A percentile compares a stretch with the other conserved stretches of the same genome.
Evolutionary conservation across 768 basidiomycete species (phyloP).

Genomic region (Leccinum subtestaceum): DNA sequence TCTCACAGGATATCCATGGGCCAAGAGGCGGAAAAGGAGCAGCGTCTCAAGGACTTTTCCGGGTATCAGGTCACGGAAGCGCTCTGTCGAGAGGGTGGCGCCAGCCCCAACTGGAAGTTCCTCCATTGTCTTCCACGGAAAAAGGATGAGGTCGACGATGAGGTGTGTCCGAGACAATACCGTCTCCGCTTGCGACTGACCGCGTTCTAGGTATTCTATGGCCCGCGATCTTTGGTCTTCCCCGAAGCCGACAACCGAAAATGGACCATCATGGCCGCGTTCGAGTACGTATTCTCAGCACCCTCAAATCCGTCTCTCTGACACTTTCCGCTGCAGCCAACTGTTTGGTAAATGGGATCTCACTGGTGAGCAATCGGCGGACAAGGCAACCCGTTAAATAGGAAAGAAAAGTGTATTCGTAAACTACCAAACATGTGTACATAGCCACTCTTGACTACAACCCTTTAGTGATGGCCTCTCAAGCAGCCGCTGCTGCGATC

Average conservation of each 20-base stretch:
- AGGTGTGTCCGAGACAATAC: constrained; percentile 44
- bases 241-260: constrained; percentile 95
- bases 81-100: constrained; percentile 76
- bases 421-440: background rate
- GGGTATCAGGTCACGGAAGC: constrained; percentile 95
- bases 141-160: constrained; percentile 90
- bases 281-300: constrained; percentile 74
- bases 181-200: background rate
- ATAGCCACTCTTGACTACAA: constrained; percentile 6
- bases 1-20: constrained; percentile 93
- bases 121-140: constrained; percentile 96
- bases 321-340: constrained; percentile 15
- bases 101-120: constrained; percentile 89
- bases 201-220: constrained; percentile 77
- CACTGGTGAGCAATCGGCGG: constrained; percentile 18
- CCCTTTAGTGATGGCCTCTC: constrained; percentile 24
- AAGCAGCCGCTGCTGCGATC: constrained; percentile 53
- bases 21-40: constrained; percentile 89
- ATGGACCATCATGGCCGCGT: constrained; percentile 93
- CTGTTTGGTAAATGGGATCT: constrained; percentile 50
- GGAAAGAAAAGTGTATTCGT: background rate
- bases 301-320: too few relatives aligned
- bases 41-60: constrained; percentile 79
- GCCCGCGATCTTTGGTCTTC: constrained; percentile 87
- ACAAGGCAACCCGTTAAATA: constrained; percentile 9